phyloP scores from a whole-genome alignment of 2,329 filamentous ascomycete species.

The Penicillium rolfsii region DNA sequence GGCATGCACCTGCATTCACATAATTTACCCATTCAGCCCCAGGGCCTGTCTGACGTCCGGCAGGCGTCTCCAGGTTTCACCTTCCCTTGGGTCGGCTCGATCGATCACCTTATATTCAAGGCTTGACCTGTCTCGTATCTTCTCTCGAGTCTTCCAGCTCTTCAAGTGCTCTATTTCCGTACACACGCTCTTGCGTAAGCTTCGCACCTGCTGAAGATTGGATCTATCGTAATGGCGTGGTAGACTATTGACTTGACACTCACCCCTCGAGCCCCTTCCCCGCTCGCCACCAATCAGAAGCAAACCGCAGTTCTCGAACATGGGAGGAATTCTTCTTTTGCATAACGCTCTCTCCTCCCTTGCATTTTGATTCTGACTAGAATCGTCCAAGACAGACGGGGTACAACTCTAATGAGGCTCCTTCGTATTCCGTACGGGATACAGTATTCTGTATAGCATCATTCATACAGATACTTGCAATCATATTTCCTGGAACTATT shows the following conservation, averaged over 20 bases:
- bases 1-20: neutral
- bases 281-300: neutral
- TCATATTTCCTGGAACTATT: neutral
- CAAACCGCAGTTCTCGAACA: neutral
- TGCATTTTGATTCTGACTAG: neutral
- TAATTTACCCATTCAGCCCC: neutral
- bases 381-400: neutral
- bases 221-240: neutral
- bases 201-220: neutral
- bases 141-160: neutral
- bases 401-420: neutral
- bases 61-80: constrained; percentile 4
- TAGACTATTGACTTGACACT: constrained; percentile 3
- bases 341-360: neutral
- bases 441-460: neutral
- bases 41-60: neutral
- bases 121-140: neutral
- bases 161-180: too few relatives aligned
- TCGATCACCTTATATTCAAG: neutral
- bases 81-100: neutral
- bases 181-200: neutral
- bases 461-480: neutral
- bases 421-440: neutral
- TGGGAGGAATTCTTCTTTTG: neutral
- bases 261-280: neutral